A percentile compares a stretch with the other conserved stretches of the same genome.
Conservation (phyloP, 2,329 filamentous ascomycete species). For the Tolypocladium ovalisporum region DNA sequence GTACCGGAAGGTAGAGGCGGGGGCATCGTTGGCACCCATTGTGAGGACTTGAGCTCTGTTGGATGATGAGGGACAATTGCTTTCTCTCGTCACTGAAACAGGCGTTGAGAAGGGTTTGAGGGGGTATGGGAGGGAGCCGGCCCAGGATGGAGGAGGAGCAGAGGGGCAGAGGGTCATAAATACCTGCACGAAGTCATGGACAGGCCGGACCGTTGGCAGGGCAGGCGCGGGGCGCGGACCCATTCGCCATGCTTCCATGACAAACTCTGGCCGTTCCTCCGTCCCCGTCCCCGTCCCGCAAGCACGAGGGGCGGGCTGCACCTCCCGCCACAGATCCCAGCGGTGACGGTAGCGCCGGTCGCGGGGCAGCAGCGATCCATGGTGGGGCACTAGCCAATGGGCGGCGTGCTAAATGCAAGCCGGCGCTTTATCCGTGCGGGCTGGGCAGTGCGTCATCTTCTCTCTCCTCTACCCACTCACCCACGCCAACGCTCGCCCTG, state of each 20-base stretch:
- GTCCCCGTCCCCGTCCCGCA: neutral
- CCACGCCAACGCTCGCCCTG: neutral
- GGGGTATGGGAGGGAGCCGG: neutral
- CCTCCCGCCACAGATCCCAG: neutral
- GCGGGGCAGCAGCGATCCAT: neutral
- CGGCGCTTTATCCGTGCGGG: neutral
- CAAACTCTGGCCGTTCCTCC: neutral
- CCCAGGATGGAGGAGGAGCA: neutral
- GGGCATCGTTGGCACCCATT: conserved; percentile 31
- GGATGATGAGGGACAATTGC: neutral
- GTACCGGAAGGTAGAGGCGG: conserved; percentile 39
- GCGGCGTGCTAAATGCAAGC: neutral
- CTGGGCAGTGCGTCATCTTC: neutral
- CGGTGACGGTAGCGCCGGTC: neutral
- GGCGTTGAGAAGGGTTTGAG: neutral
- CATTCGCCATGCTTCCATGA: neutral
- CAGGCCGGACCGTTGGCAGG: neutral
- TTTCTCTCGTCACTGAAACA: neutral
- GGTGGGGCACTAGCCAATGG: neutral
- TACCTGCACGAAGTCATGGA: neutral
- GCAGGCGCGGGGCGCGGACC: neutral
- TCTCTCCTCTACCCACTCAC: neutral
- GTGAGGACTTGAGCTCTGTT: conserved; percentile 8
- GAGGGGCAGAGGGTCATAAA: neutral
- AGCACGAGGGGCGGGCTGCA: neutral